Conservation (phyloP, 2,329 filamentous ascomycete genomes). For the Fusarium illudens region DNA sequence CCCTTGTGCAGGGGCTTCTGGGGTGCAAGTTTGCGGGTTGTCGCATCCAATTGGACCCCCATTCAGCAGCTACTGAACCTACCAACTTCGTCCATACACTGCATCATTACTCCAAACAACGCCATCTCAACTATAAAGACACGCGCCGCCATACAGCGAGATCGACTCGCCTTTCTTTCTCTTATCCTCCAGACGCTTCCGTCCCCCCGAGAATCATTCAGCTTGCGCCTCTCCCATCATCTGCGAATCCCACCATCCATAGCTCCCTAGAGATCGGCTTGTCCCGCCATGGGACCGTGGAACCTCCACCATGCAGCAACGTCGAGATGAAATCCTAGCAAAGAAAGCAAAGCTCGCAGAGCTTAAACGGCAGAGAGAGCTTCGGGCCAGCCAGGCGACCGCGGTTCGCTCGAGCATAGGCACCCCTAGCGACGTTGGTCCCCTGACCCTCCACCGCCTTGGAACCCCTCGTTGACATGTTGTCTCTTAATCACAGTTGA, state of each 20-base stretch:
- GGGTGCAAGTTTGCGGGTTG: slow-evolving; percentile 13
- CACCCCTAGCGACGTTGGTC: slow-evolving; percentile 74
- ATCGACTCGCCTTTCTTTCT: neutral
- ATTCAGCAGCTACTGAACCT: slow-evolving; percentile 21
- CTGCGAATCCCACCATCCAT: slow-evolving; percentile 22
- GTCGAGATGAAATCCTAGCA: slow-evolving; percentile 93
- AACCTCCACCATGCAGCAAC: slow-evolving; percentile 71
- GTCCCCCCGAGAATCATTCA: neutral
- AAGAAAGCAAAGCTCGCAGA: slow-evolving; percentile 98
- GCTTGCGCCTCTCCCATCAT: slow-evolving; percentile 1
- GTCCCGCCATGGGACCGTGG: slow-evolving; percentile 59
- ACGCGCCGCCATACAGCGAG: neutral
- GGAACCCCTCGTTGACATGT: slow-evolving; percentile 21
- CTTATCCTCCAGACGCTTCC: neutral
- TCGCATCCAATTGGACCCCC: slow-evolving; percentile 31
- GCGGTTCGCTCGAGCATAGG: slow-evolving; percentile 74
- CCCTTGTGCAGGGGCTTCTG: slow-evolving; percentile 19
- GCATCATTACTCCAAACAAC: slow-evolving; percentile 20
- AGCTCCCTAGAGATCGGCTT: slow-evolving; percentile 35
- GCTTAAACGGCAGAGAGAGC: slow-evolving; percentile 89
- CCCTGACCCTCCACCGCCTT: slow-evolving; percentile 28
- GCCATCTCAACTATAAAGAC: slow-evolving; percentile 7
- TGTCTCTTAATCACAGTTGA: slow-evolving; percentile 50
- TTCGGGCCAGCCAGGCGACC: slow-evolving; percentile 79
- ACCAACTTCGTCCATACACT: slow-evolving; percentile 23